phyloP scores from a whole-genome alignment of 1,139 yeast species.

The Saccharomycopsis crataegensis region DNA sequence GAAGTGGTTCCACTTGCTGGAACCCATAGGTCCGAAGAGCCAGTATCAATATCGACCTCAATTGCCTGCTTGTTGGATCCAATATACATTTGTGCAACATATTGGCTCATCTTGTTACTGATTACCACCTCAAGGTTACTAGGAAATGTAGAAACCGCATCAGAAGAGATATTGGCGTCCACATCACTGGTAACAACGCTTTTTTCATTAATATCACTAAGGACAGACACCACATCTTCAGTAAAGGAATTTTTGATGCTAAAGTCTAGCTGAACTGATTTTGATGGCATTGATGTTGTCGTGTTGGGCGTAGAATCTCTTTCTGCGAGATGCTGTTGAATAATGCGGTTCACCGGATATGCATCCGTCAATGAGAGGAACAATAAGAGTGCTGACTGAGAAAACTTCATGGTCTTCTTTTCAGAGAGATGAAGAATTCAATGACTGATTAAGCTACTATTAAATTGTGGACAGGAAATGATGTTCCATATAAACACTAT shows the following conservation, averaged over 20 bases:
- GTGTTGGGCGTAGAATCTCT: too few species aligned
- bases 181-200: background rate
- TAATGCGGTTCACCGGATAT: too few species aligned
- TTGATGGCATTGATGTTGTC: too few species aligned
- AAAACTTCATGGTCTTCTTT: too few species aligned
- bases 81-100: conserved; percentile 4
- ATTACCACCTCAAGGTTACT: background rate
- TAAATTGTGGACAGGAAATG: too few species aligned
- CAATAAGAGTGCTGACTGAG: too few species aligned
- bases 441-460: too few species aligned
- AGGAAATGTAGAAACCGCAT: background rate
- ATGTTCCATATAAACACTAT: too few species aligned
- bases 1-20: conserved; percentile 36
- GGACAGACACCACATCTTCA: background rate
- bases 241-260: background rate
- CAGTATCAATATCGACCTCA: conserved; percentile 89
- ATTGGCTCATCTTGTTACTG: background rate
- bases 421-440: too few species aligned
- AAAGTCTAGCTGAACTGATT: background rate
- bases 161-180: background rate
- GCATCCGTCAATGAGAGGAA: too few species aligned
- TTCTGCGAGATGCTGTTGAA: too few species aligned
- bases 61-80: conserved; percentile 46
- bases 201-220: background rate
- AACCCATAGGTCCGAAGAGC: conserved; percentile 95